Evolutionary conservation across 1,284 basidiomycete species (phyloP).

Genomic region (Malassezia sp.): DNA sequence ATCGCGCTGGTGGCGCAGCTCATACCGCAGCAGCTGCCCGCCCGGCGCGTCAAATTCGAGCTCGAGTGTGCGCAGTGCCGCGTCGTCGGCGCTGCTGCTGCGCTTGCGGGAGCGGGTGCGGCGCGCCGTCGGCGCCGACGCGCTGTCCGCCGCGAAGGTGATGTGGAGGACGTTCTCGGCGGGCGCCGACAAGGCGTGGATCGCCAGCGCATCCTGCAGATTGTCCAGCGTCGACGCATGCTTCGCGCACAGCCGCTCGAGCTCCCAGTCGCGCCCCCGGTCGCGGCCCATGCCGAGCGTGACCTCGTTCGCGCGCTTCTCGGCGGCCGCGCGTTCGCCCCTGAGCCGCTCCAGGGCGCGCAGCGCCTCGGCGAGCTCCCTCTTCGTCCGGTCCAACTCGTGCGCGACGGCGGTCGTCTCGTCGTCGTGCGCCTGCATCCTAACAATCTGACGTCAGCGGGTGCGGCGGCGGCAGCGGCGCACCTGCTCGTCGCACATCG

Average conservation of each 20-base stretch:
- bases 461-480: too few species aligned
- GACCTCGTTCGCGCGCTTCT: conserved; percentile 34
- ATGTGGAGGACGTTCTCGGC: conserved; percentile 4
- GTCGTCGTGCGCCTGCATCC: conserved; percentile 29
- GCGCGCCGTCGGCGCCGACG: not conserved
- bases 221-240: conserved; percentile 4
- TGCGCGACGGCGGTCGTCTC: conserved; percentile 23
- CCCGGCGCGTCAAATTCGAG: conserved; percentile 12
- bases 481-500: conserved; percentile 26
- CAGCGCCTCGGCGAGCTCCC: conserved; percentile 25
- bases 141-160: not conserved
- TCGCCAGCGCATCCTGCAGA: conserved; percentile 9
- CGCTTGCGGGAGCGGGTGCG: not conserved
- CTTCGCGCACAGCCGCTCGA: conserved; percentile 28
- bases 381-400: conserved; percentile 30
- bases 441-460: too few species aligned
- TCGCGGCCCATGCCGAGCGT: conserved; percentile 31
- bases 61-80: conserved; percentile 1
- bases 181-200: conserved; percentile 4
- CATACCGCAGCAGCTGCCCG: not conserved
- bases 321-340: conserved; percentile 29
- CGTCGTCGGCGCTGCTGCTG: not conserved
- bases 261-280: conserved; percentile 30
- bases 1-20: conserved; percentile 2
- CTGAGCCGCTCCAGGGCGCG: conserved; percentile 30